A percentile compares a stretch with the other conserved stretches of the same genome.
phyloP scores from a whole-genome alignment of 192 early-diverging fungal genomes.

The Backusella parvicylindrica region DNA sequence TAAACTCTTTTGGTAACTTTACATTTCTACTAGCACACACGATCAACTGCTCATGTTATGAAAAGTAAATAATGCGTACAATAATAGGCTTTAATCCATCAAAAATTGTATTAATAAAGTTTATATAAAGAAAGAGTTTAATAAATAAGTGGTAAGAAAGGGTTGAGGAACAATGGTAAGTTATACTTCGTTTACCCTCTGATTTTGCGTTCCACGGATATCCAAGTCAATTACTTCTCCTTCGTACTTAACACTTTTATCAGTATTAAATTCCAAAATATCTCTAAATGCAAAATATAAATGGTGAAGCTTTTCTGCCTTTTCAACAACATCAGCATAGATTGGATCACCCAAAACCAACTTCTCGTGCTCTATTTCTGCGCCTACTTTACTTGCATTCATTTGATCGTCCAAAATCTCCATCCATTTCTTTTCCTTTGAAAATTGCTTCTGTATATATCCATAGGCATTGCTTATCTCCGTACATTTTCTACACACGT shows the following conservation, averaged over 20 bases:
- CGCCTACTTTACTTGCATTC: not conserved
- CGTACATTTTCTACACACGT: not conserved
- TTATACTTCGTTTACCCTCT: no score
- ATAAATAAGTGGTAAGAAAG: not conserved
- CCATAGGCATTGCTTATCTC: not conserved
- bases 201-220: not conserved
- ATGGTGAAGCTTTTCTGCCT: not conserved
- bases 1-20: no score
- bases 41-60: no score
- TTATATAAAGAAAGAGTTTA: no score
- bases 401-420: not conserved
- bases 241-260: not conserved
- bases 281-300: not conserved
- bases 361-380: not conserved
- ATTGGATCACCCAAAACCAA: not conserved
- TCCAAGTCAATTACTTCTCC: not conserved
- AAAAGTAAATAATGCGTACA: no score
- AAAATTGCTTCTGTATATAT: not conserved
- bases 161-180: not conserved
- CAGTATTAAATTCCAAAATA: not conserved
- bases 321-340: not conserved
- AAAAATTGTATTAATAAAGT: no score
- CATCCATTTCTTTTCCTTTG: not conserved
- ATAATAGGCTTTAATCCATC: no score
- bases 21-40: no score